Evolutionary conservation across 1,284 basidiomycete species (phyloP), one percentile per base, ranked within the genome.

Genomic region (Ganoderma lingzhi): DNA sequence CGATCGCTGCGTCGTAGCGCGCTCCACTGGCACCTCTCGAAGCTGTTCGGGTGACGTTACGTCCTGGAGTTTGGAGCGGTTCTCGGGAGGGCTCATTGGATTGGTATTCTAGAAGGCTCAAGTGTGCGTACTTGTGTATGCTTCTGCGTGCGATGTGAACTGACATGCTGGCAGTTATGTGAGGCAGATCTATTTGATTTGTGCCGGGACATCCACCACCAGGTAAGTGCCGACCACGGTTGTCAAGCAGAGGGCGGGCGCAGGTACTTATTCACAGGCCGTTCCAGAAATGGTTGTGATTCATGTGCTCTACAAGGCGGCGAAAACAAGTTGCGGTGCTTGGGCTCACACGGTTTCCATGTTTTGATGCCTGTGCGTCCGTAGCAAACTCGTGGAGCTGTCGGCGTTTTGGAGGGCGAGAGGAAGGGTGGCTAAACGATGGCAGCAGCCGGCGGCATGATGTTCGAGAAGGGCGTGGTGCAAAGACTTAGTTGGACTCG

Each of bases 111-210:
- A 14, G 53, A 35, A 56, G 6, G 30, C 10, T 15, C 53, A 35
- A 56, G 53, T 15, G 53, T 56, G 53, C 53, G 53, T 35, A 56
- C 32, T 56, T 56, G 32, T 32, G 32, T 56, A 35, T 56, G 9
- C 15, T 56, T 56, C 30, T 56, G 30, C 53, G 30, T 56, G 53
- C 53, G 30, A 56, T 17, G 51, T 53, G 28, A 35, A 35, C 53
- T 9, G 30, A 32, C 32, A 56, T 56, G 53, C 30, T 56, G 53
- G 28, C 53, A 56, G 53, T 17, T 35, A 35, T 15, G 6, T 56
- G 53, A 56, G 3, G 53, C 35, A 56, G 30, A 56, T 30, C 53
- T 48, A 48, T 23, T 48, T 5, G 45, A 48, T 9, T 55, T 23
- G 53, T 15, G 30, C 53, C 32, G 53, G 53, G 30, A 17, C 32